Base-by-base conservation (phyloP, 2,329 filamentous ascomycete genomes). In the Aureobasidium melanogenum region DNA sequence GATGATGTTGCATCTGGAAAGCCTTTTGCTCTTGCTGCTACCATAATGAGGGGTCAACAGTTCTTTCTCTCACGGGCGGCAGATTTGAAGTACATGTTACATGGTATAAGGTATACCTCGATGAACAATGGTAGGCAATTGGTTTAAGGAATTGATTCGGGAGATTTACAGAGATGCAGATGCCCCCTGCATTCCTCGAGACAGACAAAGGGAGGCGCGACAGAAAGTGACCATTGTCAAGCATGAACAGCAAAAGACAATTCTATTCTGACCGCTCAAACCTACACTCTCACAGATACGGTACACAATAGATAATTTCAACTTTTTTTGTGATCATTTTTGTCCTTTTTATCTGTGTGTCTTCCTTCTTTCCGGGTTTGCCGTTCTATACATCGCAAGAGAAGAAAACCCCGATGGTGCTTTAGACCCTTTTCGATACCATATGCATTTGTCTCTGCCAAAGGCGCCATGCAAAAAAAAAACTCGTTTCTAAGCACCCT, bases 391-490 rank as follows among this genome's bases (percentile, higher is more conserved):
- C 52, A 43, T 43, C 52, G 28, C 52, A 56, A 56, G 22, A 47
- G 32, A 36, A 36, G 32, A 44, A n/a, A 55, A 44, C 22, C 9
- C 52, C 51, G 17, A 30, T 56, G 52, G 19, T 24, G 51, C 15
- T n/a, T 9, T 28, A 32, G 30, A 30, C 22, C 36, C 26, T n/a
- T n/a, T n/a, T 17, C n/a, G 38, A 56, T 44, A 26, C 39, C 38
- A 34, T 44, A 56, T 56, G 52, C 52, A 54, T 32, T 43, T n/a
- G n/a, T 56, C 17, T 44, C 28, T 56, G 52, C 52, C 52, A 43
- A 56, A 44, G 52, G 52, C 52, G 52, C 52, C 52, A 54, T 41
- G 50, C 50, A 54, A 55, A n/a, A n/a, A n/a, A n/a, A n/a, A n/a
- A 44, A 56, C n/a, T 44, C 52, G 24, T 44, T 44, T 43, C 9